Conservation (phyloP, 2,329 filamentous ascomycete genomes). For the Penicillium hesseltinei region DNA sequence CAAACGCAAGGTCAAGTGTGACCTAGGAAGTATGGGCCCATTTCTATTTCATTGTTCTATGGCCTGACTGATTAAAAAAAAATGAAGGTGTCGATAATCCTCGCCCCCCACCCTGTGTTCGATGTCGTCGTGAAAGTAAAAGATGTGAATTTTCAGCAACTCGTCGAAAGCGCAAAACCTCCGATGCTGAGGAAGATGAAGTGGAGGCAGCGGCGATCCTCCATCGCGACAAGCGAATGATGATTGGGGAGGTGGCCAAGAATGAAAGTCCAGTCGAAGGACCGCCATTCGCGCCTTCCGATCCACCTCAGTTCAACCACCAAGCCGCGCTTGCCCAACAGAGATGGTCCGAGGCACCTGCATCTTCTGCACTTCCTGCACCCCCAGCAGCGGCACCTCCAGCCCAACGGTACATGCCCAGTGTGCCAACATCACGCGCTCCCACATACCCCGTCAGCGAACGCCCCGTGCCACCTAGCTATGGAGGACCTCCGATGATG, state of each 20-base stretch:
- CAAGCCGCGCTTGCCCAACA: constrained; percentile 24
- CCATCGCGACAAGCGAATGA: constrained; percentile 53
- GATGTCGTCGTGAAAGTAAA: constrained; percentile 92
- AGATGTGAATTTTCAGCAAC: constrained; percentile 97
- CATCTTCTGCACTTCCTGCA: constrained; percentile 11
- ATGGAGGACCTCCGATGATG: constrained; percentile 56
- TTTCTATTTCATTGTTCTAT: constrained; percentile 7
- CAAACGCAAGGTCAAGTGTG: constrained; percentile 51
- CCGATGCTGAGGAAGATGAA: constrained; percentile 44
- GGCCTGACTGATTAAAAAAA: constrained; percentile 16
- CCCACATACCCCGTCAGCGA: constrained; percentile 28
- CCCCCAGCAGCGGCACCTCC: constrained; percentile 19
- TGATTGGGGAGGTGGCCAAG: constrained; percentile 45
- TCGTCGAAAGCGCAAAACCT: constrained; percentile 81
- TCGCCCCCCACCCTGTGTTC: constrained; percentile 86
- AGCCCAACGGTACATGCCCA: constrained; percentile 30
- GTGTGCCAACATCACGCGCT: constrained; percentile 23
- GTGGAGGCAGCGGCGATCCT: constrained; percentile 41
- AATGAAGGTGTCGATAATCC: constrained; percentile 75
- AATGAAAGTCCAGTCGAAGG: constrained; percentile 27
- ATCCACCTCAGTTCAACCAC: constrained; percentile 27
- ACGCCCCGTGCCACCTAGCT: constrained; percentile 24
- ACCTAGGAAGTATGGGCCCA: constrained; percentile 44
- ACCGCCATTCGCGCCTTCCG: constrained; percentile 28
- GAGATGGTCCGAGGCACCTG: constrained; percentile 32